Base-by-base conservation (phyloP, 2,329 filamentous ascomycete species). In the Fusarium gaditjirri region DNA sequence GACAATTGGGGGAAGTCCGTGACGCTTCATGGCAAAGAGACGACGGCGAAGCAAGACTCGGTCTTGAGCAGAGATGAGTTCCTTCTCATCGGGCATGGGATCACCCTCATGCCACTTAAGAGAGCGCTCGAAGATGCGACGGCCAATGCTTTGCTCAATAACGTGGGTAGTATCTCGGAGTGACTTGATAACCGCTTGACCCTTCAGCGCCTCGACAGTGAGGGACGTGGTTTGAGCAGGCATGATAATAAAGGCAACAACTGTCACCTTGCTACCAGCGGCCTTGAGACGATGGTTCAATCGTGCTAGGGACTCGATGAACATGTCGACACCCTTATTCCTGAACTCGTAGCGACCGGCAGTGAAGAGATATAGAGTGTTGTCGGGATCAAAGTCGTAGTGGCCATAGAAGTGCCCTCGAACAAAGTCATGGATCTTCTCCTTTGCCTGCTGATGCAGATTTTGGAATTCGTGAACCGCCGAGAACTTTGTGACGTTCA, bases 251-350 rank as follows among this genome's bases (percentile, higher is more conserved):
- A 99, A 99, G 25, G 96, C 95, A 23, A 99, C 95, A 12, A 99
- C 92, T 0, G 96, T 98, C 80, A 92, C 95, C 83, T 96, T 97
- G 76, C 94, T 97, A 53, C 94, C 94, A 12, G 91, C 84, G 56
- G 84, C 84, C 88, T 98, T 98, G 79, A 99, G 90, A 42, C 93
- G 90, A 85, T 98, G 95, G 84, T 99, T 99, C 77, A 99, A 85
- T 46, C 96, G 93, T 33, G 96, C 96, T 71, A 99, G 86, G 7
- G 95, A 96, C 83, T 99, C 96, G 75, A 99, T 97, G 83, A 98
- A 99, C 96, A 99, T 98, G 83, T 99, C 96, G 14, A 98, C 95
- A 79, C 96, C 96, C 84, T 99, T 99, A 80, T 99, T 99, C 73
- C 96, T 88, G 87, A 95, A 99, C 83, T 99, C 96, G 79, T 99